A percentile compares a stretch with the other conserved stretches of the same genome.
These are phyloP conservation scores for Tolypocladium pustulatum DNA, from an alignment of 2,329 filamentous ascomycete genomes.

Conservation along the genomic window DNA sequence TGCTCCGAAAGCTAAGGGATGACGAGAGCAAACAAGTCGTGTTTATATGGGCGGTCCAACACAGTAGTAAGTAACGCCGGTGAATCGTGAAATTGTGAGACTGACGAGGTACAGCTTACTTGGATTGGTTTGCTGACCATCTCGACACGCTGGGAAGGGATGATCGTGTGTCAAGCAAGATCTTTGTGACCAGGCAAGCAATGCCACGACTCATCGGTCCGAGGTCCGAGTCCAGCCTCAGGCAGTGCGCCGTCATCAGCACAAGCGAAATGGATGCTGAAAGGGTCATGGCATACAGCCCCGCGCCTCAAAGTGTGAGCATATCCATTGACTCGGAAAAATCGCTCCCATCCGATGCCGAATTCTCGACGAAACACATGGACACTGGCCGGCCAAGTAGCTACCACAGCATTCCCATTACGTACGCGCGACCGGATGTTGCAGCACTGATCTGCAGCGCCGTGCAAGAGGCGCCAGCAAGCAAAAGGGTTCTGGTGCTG, in stretches of 20 bases:
- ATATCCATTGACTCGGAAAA: slow-evolving; percentile 8
- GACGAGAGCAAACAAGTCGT: slow-evolving; percentile 16
- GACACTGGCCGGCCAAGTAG: neutral
- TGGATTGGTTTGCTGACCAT: slow-evolving; percentile 27
- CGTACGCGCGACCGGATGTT: slow-evolving; percentile 26
- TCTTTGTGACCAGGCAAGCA: slow-evolving; percentile 24
- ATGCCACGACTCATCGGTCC: neutral
- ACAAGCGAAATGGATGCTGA: slow-evolving; percentile 1
- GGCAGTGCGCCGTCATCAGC: neutral
- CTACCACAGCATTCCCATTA: slow-evolving; percentile 13
- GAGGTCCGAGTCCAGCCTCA: neutral
- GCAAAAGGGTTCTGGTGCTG: slow-evolving; percentile 28
- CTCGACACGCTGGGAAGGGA: slow-evolving; percentile 20
- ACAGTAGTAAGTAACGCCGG: slow-evolving; percentile 19
- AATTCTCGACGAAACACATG: slow-evolving; percentile 1
- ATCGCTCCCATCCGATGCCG: slow-evolving; percentile 8
- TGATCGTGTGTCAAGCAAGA: slow-evolving; percentile 15
- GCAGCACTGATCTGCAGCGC: slow-evolving; percentile 19
- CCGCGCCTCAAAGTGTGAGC: neutral
- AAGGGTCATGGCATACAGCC: neutral
- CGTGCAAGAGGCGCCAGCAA: slow-evolving; percentile 14
- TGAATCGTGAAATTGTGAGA: neutral
- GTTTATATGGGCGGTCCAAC: slow-evolving; percentile 30
- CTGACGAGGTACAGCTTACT: slow-evolving; percentile 14
- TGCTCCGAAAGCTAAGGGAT: slow-evolving; percentile 17